Evolutionary conservation across 495 filamentous ascomycete genomes (phyloP).

Genomic region (Staphylotrichum tortipilum): DNA sequence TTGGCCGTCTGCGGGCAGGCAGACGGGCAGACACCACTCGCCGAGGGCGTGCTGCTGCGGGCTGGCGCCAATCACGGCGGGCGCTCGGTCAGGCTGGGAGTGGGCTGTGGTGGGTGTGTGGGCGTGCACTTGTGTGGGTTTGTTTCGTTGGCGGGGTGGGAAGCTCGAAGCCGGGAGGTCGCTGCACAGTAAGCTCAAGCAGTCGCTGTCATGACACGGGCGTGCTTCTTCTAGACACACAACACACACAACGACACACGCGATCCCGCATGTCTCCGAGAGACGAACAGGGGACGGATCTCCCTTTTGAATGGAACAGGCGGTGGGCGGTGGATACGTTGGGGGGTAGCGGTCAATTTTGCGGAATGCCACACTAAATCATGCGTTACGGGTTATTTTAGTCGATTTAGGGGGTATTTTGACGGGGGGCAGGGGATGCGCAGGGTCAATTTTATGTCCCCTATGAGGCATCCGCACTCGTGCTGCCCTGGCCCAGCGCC

Average conservation of each 20-base stretch:
- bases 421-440: not conserved
- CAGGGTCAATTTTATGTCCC: not conserved
- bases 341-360: not conserved
- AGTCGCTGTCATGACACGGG: slow-evolving; percentile 18
- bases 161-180: slow-evolving; percentile 2
- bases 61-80: slow-evolving; percentile 4
- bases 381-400: not conserved
- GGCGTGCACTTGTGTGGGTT: no score
- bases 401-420: no score
- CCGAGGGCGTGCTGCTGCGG: no score
- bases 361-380: not conserved
- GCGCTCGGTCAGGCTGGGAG: no score
- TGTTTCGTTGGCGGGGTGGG: no score
- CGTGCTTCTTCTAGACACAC: slow-evolving; percentile 6
- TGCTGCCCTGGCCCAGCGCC: no score
- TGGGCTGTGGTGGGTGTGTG: no score
- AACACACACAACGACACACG: no score
- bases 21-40: not conserved
- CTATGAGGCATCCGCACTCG: not conserved
- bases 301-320: slow-evolving; percentile 1
- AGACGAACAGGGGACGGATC: slow-evolving; percentile 2
- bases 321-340: slow-evolving; percentile 8
- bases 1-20: slow-evolving; percentile 8
- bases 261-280: no score
- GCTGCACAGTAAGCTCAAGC: slow-evolving; percentile 13